Base-by-base conservation (phyloP, 305 asterid species). In the Fraxinus nigra region DNA sequence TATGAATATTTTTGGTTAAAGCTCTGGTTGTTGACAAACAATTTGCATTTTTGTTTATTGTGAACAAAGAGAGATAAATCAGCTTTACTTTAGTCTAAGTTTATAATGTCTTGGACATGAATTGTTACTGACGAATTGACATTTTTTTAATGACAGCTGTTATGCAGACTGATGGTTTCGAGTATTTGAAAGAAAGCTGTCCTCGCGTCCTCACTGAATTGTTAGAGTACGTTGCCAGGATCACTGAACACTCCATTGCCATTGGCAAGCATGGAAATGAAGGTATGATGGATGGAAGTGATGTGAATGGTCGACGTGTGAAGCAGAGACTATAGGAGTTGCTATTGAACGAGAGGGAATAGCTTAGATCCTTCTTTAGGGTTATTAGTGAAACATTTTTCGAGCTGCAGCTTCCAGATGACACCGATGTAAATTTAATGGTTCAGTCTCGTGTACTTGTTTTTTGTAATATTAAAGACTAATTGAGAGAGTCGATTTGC, bases 111-210 rank as follows among this genome's bases (percentile, higher is more conserved):
- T 43, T 28, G 7, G 7, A n/a, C 7, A 16, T 22, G 32, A 30
- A 16, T 40, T 38, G 26, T 65, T 28, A 76, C 83, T 83, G 20
- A 90, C 63, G 32, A 81, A 40, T 78, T 72, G 76, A 51, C 63
- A 5, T 73, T 43, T 78, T 76, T 43, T 82, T 9, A 2, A 16
- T 67, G 79, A 87, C 93, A 93, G 97, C 97, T 83, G 97, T 93
- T 14, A 93, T 93, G 97, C 94, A 93, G 80, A 91, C 93, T 0
- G 96, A 93, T 24, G 97, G 97, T n/a, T 93, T 91, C 76, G 94
- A 88, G 54, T 91, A 93, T 88, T 88, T 93, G 61, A 93, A 90
- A 84, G 91, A 89, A 84, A 93, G 97, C 86, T 92, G 97, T 69
- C 93, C 94, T 10, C 56, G 69, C 9, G 91, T 93, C 75, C 90